These are phyloP conservation scores for Nidula niveotomentosa DNA, from an alignment of 1,284 basidiomycete genomes.

Conservation along the genomic window DNA sequence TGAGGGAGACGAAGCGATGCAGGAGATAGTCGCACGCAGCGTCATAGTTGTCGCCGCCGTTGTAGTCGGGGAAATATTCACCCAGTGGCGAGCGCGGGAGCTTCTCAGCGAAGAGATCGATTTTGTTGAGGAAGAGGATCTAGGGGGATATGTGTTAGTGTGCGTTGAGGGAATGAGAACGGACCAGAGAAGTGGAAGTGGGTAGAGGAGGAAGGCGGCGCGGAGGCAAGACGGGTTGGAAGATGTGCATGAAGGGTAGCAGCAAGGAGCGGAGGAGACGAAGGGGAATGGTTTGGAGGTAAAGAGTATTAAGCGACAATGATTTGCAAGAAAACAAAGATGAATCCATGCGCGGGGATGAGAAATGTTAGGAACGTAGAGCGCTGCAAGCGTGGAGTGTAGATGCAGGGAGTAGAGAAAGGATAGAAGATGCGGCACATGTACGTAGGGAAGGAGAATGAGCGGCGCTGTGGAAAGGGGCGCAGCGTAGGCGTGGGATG, in stretches of 20 bases:
- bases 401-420: too few relatives aligned
- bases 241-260: constrained; percentile 2
- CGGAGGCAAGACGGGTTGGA: neutral
- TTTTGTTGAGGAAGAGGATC: constrained; percentile 95
- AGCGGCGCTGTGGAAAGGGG: too few relatives aligned
- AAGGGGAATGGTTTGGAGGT: too few relatives aligned
- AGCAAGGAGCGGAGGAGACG: neutral
- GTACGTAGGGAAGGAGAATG: too few relatives aligned
- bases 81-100: constrained; percentile 84
- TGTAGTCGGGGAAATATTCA: constrained; percentile 89
- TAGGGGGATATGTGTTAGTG: constrained; percentile 20
- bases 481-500: too few relatives aligned
- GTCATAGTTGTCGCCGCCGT: constrained; percentile 83
- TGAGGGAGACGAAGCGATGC: constrained; percentile 84
- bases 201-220: constrained; percentile 2
- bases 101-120: constrained; percentile 95
- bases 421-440: too few relatives aligned
- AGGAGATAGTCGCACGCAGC: constrained; percentile 83
- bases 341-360: too few relatives aligned
- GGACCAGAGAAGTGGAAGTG: neutral
- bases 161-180: too few relatives aligned
- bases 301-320: too few relatives aligned
- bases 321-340: too few relatives aligned
- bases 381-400: too few relatives aligned
- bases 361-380: too few relatives aligned